phyloP scores from a whole-genome alignment of 306 rosid genomes.

The Cyamopsis tetragonoloba region DNA sequence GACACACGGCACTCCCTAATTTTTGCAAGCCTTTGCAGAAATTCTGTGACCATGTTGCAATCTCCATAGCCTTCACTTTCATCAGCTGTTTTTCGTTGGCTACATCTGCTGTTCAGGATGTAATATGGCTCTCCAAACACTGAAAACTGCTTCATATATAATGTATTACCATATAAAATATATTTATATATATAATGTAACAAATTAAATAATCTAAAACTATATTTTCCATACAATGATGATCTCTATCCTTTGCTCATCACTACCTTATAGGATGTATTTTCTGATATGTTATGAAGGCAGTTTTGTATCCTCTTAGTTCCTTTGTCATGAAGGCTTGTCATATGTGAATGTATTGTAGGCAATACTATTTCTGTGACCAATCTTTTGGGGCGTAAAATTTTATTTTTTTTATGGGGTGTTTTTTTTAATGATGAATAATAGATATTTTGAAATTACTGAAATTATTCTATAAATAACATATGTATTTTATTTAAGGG shows the following conservation, averaged over 20 bases:
- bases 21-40: conserved; percentile 67
- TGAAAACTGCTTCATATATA: conserved; percentile 34
- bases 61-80: conserved; percentile 86
- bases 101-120: conserved; percentile 58
- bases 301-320: not conserved
- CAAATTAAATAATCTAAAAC: conserved; percentile 3
- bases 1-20: conserved; percentile 69
- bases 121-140: conserved; percentile 78
- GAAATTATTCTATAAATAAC: too few relatives aligned
- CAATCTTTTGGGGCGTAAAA: too few relatives aligned
- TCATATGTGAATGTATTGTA: conserved; percentile 16
- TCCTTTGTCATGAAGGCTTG: too few relatives aligned
- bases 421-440: too few relatives aligned
- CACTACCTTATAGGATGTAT: not conserved
- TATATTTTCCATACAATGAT: not conserved
- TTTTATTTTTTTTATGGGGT: too few relatives aligned
- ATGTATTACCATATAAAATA: too few relatives aligned
- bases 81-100: conserved; percentile 66
- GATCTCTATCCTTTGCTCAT: conserved; percentile 11
- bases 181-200: not conserved
- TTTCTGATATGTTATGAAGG: not conserved
- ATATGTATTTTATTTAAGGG: too few relatives aligned
- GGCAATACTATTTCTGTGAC: not conserved
- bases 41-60: conserved; percentile 83
- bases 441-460: too few relatives aligned